Base-by-base conservation (phyloP, 1,139 yeast species). In the Yamadazyma mexicana region DNA sequence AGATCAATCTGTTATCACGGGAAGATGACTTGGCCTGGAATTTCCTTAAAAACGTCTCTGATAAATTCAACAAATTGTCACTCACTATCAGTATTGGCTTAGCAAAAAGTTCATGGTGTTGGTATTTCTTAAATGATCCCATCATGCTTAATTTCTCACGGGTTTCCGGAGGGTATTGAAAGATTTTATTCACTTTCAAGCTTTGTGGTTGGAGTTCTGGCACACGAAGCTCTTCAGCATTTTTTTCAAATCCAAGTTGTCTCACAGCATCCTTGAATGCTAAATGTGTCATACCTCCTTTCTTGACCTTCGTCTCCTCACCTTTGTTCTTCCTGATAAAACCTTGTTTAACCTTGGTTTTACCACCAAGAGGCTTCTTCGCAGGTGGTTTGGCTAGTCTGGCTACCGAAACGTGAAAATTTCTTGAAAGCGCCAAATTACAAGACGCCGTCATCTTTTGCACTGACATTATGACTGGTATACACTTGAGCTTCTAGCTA, bases 81-180 rank as follows among this genome's bases (percentile, higher is more conserved):
- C 63, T 75, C 2, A 80, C 66, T 44, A 84, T 54, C 1, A 87
- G 67, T 2, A 80, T 58, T 14, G 89, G 91, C 25, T 66, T 64
- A 23, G 65, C 56, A 54, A 79, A 82, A 34, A 81, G 53, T 58
- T 84, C 92, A 49, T 79, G 77, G 55, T 73, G 80, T 59, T 84
- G 92, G 47, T 68, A 70, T 48, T 77, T 81, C 50, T 78, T 77
- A 59, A 84, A 83, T 0, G 81, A 64, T 14, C 85, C 85, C 37
- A 79, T 57, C 17, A 55, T 49, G 15, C 52, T 51, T 46, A 79
- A 64, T 15, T 53, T 52, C 18, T 47, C 35, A 42, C 58, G 58
- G 8, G 58, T 44, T 3, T 38, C 33, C 1, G 48, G 33, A 15
- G 55, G 47, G 48, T 62, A 71, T 25, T 52, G 56, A 16, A 57